phyloP scores from a whole-genome alignment of 169 alveolate genomes.

The Amoebophrya sp. region DNA sequence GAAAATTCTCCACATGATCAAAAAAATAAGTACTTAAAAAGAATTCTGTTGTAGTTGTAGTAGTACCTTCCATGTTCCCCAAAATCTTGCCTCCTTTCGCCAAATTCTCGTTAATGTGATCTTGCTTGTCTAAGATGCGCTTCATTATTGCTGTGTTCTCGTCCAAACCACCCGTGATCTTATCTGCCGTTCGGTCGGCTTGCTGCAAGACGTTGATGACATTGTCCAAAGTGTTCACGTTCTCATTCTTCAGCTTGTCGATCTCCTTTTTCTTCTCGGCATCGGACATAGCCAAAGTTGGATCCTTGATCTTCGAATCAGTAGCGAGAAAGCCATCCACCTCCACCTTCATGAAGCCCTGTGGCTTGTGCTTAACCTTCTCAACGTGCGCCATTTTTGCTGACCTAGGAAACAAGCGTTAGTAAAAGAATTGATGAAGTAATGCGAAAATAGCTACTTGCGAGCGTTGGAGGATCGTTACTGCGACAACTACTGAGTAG shows the following conservation, averaged over 20 bases:
- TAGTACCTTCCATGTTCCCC: not conserved
- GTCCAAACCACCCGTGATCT: not conserved
- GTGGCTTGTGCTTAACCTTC: too few species aligned
- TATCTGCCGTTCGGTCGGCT: not conserved
- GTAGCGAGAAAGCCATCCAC: too few species aligned
- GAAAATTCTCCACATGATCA: too few species aligned
- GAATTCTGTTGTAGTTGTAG: too few species aligned
- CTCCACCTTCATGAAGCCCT: too few species aligned
- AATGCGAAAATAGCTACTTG: too few species aligned
- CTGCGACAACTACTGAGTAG: too few species aligned
- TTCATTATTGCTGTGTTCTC: not conserved
- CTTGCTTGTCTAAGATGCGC: not conserved
- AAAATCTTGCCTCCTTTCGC: not conserved
- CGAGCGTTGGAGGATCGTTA: too few species aligned
- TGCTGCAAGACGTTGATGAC: not conserved
- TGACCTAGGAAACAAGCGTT: too few species aligned
- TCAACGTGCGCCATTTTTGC: too few species aligned
- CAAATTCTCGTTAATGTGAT: not conserved
- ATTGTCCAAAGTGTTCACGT: not conserved
- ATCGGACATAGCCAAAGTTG: not conserved
- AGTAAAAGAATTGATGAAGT: too few species aligned
- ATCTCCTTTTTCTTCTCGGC: not conserved
- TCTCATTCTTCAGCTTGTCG: not conserved
- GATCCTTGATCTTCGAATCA: not conserved
- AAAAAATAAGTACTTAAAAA: not conserved